A percentile compares a stretch with the other conserved stretches of the same genome.
These are phyloP conservation scores for Verticillium nubilum DNA, from an alignment of 2,329 filamentous ascomycete species.

Conservation along the genomic window DNA sequence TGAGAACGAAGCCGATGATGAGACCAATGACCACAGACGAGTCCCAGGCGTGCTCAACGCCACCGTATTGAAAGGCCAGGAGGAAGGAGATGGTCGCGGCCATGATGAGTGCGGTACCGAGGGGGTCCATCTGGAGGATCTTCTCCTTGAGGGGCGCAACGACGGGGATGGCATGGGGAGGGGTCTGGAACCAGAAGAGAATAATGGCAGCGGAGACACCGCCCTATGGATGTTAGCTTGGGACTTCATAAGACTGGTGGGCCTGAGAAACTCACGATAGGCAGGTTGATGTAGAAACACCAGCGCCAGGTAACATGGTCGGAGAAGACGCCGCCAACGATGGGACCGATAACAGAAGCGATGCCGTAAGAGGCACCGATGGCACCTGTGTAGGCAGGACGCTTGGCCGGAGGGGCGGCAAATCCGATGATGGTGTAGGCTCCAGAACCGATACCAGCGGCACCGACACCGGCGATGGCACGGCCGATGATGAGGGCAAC, in stretches of 20 bases:
- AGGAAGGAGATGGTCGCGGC: slow-evolving; percentile 38
- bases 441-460: slow-evolving; percentile 45
- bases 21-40: background rate
- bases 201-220: slow-evolving; percentile 26
- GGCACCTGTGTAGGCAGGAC: slow-evolving; percentile 31
- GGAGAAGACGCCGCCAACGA: slow-evolving; percentile 31
- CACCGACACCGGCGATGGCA: slow-evolving; percentile 40
- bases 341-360: slow-evolving; percentile 30
- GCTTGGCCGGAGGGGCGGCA: slow-evolving; percentile 26
- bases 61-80: slow-evolving; percentile 46
- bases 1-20: background rate
- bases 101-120: slow-evolving; percentile 25
- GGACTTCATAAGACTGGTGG: background rate
- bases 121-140: slow-evolving; percentile 10
- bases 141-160: slow-evolving; percentile 12
- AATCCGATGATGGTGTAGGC: slow-evolving; percentile 43
- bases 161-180: background rate
- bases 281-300: slow-evolving; percentile 34
- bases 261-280: slow-evolving; percentile 23
- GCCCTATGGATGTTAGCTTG: slow-evolving; percentile 11
- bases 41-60: slow-evolving; percentile 22
- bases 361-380: slow-evolving; percentile 39
- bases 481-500: slow-evolving; percentile 45
- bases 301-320: slow-evolving; percentile 30
- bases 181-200: slow-evolving; percentile 16